Evolutionary conservation across 2,329 filamentous ascomycete genomes (phyloP), one percentile per base, ranked within the genome.

Genomic region (Cordyceps cateniannulata): DNA sequence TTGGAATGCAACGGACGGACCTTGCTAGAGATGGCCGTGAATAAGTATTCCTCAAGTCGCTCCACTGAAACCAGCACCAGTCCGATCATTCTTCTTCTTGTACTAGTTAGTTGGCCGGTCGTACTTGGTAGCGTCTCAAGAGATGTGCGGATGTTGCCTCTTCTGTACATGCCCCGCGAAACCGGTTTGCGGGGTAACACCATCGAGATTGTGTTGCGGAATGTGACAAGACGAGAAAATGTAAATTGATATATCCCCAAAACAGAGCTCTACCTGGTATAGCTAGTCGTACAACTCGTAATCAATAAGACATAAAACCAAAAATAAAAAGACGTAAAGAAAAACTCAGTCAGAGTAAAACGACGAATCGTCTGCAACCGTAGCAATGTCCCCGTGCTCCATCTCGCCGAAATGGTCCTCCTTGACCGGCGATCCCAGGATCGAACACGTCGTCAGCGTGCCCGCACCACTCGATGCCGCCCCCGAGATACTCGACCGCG

Each of bases 381-480:
- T 22, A 12, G 29, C 10, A 20, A 48, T 22, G 9, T 54, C 58
- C 8, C 16, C 16, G 14, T 47, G 48, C 22, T 60, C 58, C 50
- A 60, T 54, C 32, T 60, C 58, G n/a, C 35, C 58, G 42, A 9
- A 60, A 3, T 29, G 50, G n/a, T 60, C 58, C 50, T 60, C 58
- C 58, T 60, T 60, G n/a, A 60, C 50, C n/a, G 58, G 58, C 22
- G 58, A 60, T 14, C 50, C 58, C 16, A 60, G 58, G 18, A 60
- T 60, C 22, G 58, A 60, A 7, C 58, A 60, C 24, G 58, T 60
- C 3, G 44, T 32, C 6, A 60, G 42, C 8, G 58, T 60, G 18
- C 58, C 58, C 3, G 58, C 29, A 20, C 49, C 58, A 14, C 9
- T 29, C 16, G 58, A 60, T 10, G 20, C 50, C 0, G 42, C 27